Evolutionary conservation across 768 basidiomycete genomes (phyloP), one percentile per base, ranked within the genome.

Genomic region (Tulasnella sp.): DNA sequence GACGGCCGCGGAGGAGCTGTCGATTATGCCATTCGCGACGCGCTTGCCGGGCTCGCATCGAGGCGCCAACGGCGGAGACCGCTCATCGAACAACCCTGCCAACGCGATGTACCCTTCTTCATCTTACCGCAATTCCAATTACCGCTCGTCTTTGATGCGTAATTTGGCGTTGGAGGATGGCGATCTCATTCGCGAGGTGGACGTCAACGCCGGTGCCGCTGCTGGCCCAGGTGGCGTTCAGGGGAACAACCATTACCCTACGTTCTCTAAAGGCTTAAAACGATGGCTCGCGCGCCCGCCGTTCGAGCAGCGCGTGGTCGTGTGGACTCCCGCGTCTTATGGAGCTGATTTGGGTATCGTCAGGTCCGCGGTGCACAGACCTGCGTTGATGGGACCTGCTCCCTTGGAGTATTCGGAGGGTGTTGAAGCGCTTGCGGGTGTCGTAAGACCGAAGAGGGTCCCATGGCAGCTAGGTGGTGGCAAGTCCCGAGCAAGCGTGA

Each of bases 261-360:
- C 70, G 39, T 81, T 84, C 55, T 91, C 90, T 81, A 85, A 85
- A 18, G 90, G 91, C 76, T 85, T 94, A 70, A 87, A 86, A 61
- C 87, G 85, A n/a, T 94, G 93, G 93, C 86, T 89, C 79, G 85
- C 86, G 48, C 90, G 93, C 4, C 90, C 91, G 35, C 91, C 91
- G 82, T 93, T 92, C 82, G 93, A 94, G 83, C 92, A 94, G 77
- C 86, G 92, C 42, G 85, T 88, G 80, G 83, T 85, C 37, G 85
- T 92, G 5, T 91, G 90, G 85, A 77, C 55, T 13, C 70, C 61
- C 73, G 75, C 51, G 51, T 48, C 74, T 55, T 42, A 32, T 46
- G 85, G 85, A 26, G 84, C 82, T 23, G 85, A 83, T 16, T 82
- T 87, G 48, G 82, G 85, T 26, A 79, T 85, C 46, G 83, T 83